Base-by-base conservation (phyloP, 805 yeast species). In the Wilhelminamyces savonicus region DNA sequence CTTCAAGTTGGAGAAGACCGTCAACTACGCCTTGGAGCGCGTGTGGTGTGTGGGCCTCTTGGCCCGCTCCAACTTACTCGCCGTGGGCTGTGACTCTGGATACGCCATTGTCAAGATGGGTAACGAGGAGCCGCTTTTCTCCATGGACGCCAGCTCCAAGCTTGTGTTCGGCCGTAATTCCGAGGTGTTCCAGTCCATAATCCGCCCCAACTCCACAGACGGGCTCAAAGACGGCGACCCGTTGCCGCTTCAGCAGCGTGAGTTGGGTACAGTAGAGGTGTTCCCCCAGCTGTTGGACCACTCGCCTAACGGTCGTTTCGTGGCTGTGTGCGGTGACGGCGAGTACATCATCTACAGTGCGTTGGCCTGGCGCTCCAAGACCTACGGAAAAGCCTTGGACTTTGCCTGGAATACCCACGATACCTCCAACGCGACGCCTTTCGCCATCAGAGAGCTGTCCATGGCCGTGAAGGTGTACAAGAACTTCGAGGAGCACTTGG, bases 281-380 rank as follows among this genome's bases (percentile, higher is more conserved):
- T 92, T 79, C 69, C 97, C 98, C 30, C 82, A 83, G 38, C 72
- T 82, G 36, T 70, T 92, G 49, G 64, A 71, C 28, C 98, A 92
- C 59, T 90, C 97, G 26, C 97, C 97, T 40, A 92, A 92, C 54
- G 99, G 99, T 40, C 78, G 96, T 58, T 92, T 83, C 54, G 97
- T 88, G 23, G 82, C 97, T 16, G 96, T 92, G 28, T 82, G 90
- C 26, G 99, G 99, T 52, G 98, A 92, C 61, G 97, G 96, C 36
- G 99, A 92, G 60, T 90, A 86, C 56, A 85, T 90, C 46, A 81
- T 92, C 31, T 92, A 90, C 62, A 88, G 97, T 2, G 90, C 98
- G 2, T 72, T 92, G 48, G 97, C 97, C 1, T 92, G 98, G 98
- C 78, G 98, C 66, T 87, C 90, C 50, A 92, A 87, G 63, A 71